A percentile compares a stretch with the other conserved stretches of the same genome.
These are phyloP conservation scores for Coniochaeta pulveracea DNA, from an alignment of 2,329 filamentous ascomycete species.

Conservation along the genomic window DNA sequence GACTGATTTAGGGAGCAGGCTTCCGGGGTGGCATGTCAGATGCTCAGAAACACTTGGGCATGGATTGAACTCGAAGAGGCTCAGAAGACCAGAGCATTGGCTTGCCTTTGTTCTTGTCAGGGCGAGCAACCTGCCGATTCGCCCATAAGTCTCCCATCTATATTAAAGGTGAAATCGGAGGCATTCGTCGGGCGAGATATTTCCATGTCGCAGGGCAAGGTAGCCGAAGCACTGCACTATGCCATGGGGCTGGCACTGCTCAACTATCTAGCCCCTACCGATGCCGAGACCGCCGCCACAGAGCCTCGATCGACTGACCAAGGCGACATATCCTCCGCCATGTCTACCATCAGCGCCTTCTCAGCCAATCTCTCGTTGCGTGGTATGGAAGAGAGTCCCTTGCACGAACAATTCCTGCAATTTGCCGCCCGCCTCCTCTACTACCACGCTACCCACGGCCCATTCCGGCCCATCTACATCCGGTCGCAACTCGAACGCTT, in stretches of 20 bases:
- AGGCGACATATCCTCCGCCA: slow-evolving; percentile 43
- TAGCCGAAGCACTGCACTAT: slow-evolving; percentile 37
- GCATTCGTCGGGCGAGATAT: slow-evolving; percentile 44
- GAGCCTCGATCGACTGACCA: slow-evolving; percentile 35
- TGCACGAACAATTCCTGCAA: slow-evolving; percentile 59
- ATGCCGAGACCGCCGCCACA: slow-evolving; percentile 15
- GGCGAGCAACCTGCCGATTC: slow-evolving; percentile 8
- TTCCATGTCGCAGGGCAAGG: slow-evolving; percentile 36
- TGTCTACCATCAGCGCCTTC: slow-evolving; percentile 26
- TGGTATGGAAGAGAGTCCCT: slow-evolving; percentile 17
- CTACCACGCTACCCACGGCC: slow-evolving; percentile 49
- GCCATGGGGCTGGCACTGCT: slow-evolving; percentile 55
- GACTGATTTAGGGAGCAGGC: too few relatives aligned
- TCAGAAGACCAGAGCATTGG: slow-evolving; percentile 21
- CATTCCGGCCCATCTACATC: slow-evolving; percentile 57
- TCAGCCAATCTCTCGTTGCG: slow-evolving; percentile 30
- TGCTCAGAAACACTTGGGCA: slow-evolving; percentile 51
- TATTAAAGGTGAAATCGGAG: slow-evolving; percentile 42
- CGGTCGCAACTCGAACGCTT: slow-evolving; percentile 50
- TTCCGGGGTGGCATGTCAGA: slow-evolving; percentile 30
- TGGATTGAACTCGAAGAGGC: slow-evolving; percentile 51
- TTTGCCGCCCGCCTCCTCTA: slow-evolving; percentile 54
- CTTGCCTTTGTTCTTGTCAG: slow-evolving; percentile 27
- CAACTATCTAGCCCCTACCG: slow-evolving; percentile 44
- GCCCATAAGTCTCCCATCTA: slow-evolving; percentile 20